Base-by-base conservation (phyloP, 345 rosid genomes). In the Ceriops tagal region DNA sequence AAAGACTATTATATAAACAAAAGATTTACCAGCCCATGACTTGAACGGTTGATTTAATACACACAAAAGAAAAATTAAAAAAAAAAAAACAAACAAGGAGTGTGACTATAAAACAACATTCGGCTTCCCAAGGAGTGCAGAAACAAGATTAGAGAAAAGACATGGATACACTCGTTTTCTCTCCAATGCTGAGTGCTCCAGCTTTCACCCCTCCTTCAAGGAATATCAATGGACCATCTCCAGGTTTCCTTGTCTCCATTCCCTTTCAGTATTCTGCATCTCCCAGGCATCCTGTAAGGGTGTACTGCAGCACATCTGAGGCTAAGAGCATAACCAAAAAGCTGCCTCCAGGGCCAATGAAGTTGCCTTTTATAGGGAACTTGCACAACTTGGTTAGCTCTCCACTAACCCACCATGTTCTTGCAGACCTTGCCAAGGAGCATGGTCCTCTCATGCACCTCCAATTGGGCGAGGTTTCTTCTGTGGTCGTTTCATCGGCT, bases 341-440 rank as follows among this genome's bases (percentile, higher is more conserved):
- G n/a, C 59, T 73, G 8, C 70, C 73, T 39, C 74, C 80, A 13
- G 77, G 80, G 8, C 77, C 80, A 27, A 13, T 35, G 59, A 77
- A 77, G 58, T n/a, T 77, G 5, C 77, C 81, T 6, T 6, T 77
- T 0, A 69, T 77, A 3, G 77, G 77, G 6, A 77, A 68, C 61
- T 37, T 77, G n/a, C 67, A 64, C 35, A 67, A 68, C 32, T 15
- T 69, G 58, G 57, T 30, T 5, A 64, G 71, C n/a, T 8, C 55
- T 43, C 49, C 49, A 10, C 27, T 35, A 7, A 72, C 77, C 5
- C 77, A 73, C n/a, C 71, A 35, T 16, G 61, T 46, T 30, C 77
- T 73, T 5, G 3, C 28, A 19, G 62, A 73, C 52, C 58, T 73
- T 56, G 64, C 77, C 49, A 62, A 11, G 15, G 65, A 73, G 32